Evolutionary conservation across 2,329 filamentous ascomycete genomes (phyloP), one percentile per base, ranked within the genome.

Genomic region (Fusarium sp.): DNA sequence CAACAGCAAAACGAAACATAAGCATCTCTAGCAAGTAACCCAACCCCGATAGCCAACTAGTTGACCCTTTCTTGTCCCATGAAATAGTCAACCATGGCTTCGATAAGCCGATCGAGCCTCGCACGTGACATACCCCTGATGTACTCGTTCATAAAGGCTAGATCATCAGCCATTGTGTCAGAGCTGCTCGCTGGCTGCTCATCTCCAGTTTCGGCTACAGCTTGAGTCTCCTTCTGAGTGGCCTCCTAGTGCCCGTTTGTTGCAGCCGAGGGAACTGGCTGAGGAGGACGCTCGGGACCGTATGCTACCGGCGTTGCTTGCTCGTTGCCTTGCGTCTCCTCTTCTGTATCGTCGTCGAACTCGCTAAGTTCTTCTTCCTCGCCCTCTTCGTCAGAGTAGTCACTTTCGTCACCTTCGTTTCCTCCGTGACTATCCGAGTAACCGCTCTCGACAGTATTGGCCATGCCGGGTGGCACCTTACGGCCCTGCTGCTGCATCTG

Each of bases 401-500:
- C 89, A 74, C 86, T 89, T 68, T 89, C 88, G 45, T 85, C 86
- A 28, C 83, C 86, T 50, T 87, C 86, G 36, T 69, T 74, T 51
- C 83, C 82, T 42, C 81, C 81, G 64, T 82, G 80, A 62, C 78
- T 81, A 71, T 85, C 85, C 31, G 87, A 85, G 70, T 90, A 89
- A 79, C 78, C 84, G 75, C 76, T 87, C 77, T 88, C 89, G 69
- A 87, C 83, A 69, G 86, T 87, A 68, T 83, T 85, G 57, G 83
- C 86, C 81, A 88, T 84, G 60, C 88, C 89, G 61, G 92, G 87
- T 6, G 88, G 85, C 54, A 89, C 87, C 57, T 93, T 93, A 63
- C 95, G 90, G 16, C 95, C 94, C 76, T 97, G 94, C 70, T 93
- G 92, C 80, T 98, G 95, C 93, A 98, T 97, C 74, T 94, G 93